Percentiles rank a stretch among this genome's conserved stretches.
These are phyloP conservation scores for Porphyra umbilicalis DNA, from an alignment of 31 red algal species.

Conservation along the genomic window DNA sequence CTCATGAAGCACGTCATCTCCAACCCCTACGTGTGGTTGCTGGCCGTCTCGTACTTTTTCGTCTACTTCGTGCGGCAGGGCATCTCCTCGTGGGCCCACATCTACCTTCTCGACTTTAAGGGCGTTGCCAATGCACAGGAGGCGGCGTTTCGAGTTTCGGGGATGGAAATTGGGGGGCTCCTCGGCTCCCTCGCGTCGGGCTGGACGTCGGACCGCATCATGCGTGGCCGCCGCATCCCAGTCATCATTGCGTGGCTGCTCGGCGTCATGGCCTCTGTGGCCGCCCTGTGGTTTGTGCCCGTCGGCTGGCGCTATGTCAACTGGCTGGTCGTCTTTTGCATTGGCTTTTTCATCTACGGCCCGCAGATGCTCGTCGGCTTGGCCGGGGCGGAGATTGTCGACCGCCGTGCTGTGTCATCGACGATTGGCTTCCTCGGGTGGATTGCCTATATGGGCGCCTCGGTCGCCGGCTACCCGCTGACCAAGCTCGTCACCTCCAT, in stretches of 20 bases:
- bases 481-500: constrained; percentile 62
- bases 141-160: constrained; percentile 90
- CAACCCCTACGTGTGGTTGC: constrained; percentile 96
- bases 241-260: constrained; percentile 84
- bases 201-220: constrained; percentile 87
- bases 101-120: constrained; percentile 92
- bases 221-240: constrained; percentile 93
- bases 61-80: constrained; percentile 96
- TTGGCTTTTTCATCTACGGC: constrained; percentile 99
- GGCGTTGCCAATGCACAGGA: constrained; percentile 92
- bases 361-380: constrained; percentile 99
- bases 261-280: constrained; percentile 75
- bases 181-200: constrained; percentile 90
- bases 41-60: constrained; percentile 92
- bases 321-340: constrained; percentile 76
- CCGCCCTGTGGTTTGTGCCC: constrained; percentile 73
- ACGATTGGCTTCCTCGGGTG: constrained; percentile 95
- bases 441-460: constrained; percentile 95
- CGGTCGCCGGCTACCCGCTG: constrained; percentile 93
- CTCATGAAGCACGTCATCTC: constrained; percentile 79
- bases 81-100: constrained; percentile 84
- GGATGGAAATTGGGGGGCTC: constrained; percentile 98
- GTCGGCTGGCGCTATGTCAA: constrained; percentile 58
- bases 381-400: constrained; percentile 87
- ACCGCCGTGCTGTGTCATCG: constrained; percentile 68